phyloP scores from a whole-genome alignment of 192 early-diverging fungal species.

The Backusella parvicylindrica region DNA sequence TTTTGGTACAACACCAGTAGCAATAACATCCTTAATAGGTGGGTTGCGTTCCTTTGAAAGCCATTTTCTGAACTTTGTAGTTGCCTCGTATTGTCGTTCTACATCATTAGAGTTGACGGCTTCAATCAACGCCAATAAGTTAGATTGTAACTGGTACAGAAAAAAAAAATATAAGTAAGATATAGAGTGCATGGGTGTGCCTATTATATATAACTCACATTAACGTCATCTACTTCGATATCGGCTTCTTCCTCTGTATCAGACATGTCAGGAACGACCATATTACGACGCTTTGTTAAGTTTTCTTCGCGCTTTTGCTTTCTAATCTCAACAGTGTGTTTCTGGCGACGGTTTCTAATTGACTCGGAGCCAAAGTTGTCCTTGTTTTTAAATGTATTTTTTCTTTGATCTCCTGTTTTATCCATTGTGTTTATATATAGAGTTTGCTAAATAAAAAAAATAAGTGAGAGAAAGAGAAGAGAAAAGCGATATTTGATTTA shows the following conservation, averaged over 20 bases:
- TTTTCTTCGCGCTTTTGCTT: constrained; percentile 94
- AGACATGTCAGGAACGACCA: constrained; percentile 31
- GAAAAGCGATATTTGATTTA: neutral
- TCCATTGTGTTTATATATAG: constrained; percentile 37
- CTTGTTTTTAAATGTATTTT: constrained; percentile 83
- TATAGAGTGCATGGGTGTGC: too few species aligned
- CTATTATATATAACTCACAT: constrained; percentile 40
- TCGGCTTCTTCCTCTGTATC: constrained; percentile 48
- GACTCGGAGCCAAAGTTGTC: constrained; percentile 86
- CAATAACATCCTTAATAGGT: constrained; percentile 96
- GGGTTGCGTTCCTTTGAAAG: constrained; percentile 94
- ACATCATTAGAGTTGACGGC: constrained; percentile 78
- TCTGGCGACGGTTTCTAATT: constrained; percentile 87
- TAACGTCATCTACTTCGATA: constrained; percentile 72
- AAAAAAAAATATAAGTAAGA: neutral
- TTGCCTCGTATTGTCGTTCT: constrained; percentile 79
- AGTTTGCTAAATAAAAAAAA: neutral
- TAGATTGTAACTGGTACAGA: neutral
- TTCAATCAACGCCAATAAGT: constrained; percentile 71
- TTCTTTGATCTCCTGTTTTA: constrained; percentile 55
- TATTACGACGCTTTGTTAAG: constrained; percentile 88
- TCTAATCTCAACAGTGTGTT: constrained; percentile 88
- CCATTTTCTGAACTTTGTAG: constrained; percentile 90
- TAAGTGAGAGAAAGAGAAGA: neutral
- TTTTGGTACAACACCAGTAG: constrained; percentile 86